phyloP scores from a whole-genome alignment of 768 basidiomycete genomes.

The Amanita rubescens region DNA sequence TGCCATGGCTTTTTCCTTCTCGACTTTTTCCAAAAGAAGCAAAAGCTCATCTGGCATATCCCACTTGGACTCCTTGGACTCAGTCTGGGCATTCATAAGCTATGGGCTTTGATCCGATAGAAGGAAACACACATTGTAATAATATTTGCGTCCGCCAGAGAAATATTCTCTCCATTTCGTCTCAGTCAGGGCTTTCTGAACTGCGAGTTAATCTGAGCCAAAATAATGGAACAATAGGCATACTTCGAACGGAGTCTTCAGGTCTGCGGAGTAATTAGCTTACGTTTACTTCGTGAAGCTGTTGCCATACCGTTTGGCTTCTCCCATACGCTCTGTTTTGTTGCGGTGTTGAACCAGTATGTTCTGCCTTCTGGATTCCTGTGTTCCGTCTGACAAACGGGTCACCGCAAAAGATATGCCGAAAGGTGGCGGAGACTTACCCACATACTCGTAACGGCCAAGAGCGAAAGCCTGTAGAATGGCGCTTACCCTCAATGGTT shows the following conservation, averaged over 20 bases:
- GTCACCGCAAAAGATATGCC: slow-evolving; percentile 19
- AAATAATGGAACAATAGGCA: slow-evolving; percentile 12
- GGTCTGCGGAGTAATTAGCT: slow-evolving; percentile 36
- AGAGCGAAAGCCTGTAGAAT: background rate
- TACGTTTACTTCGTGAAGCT: background rate
- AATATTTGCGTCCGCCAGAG: slow-evolving; percentile 86
- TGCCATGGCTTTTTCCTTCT: slow-evolving; percentile 54
- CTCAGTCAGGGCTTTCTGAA: slow-evolving; percentile 67
- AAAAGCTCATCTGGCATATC: slow-evolving; percentile 92
- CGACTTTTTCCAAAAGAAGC: slow-evolving; percentile 77
- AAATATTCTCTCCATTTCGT: slow-evolving; percentile 98
- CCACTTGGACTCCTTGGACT: slow-evolving; percentile 94
- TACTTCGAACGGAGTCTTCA: slow-evolving; percentile 92
- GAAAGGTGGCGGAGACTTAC: slow-evolving; percentile 11
- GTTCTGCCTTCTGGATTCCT: slow-evolving; percentile 95
- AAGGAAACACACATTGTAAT: slow-evolving; percentile 60
- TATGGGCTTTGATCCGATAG: background rate
- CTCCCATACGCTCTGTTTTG: slow-evolving; percentile 94
- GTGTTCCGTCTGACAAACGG: slow-evolving; percentile 71
- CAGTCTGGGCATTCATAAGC: slow-evolving; percentile 41
- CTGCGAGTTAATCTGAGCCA: slow-evolving; percentile 8
- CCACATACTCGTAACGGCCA: background rate
- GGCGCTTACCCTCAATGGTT: background rate
- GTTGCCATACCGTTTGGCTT: slow-evolving; percentile 78
- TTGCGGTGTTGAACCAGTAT: slow-evolving; percentile 92